A percentile compares a stretch with the other conserved stretches of the same genome.
phyloP scores from a whole-genome alignment of 306 rosid species.

The Prunus mongolica region DNA sequence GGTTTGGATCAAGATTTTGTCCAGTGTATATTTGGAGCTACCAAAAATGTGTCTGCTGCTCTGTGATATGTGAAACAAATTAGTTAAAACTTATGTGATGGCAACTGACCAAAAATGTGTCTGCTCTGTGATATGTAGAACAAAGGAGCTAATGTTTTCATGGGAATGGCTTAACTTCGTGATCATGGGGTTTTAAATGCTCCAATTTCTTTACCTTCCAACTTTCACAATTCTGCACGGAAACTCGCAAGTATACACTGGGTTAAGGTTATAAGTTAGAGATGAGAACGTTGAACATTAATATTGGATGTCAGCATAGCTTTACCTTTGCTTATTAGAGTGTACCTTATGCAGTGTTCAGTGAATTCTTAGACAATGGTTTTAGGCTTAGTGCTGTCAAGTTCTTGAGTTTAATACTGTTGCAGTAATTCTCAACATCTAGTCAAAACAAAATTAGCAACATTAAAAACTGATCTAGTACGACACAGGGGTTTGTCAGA shows the following conservation, averaged over 20 bases:
- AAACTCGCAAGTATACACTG: background rate
- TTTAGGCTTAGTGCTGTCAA: background rate
- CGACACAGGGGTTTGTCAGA: background rate
- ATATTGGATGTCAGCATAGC: background rate
- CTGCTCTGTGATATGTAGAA: too few relatives aligned
- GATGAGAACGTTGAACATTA: background rate
- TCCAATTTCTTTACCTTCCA: background rate
- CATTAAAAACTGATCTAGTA: too few relatives aligned
- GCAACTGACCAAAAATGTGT: background rate
- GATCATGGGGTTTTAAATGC: background rate
- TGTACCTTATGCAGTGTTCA: background rate
- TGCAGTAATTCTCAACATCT: background rate
- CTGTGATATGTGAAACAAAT: slow-evolving; percentile 16
- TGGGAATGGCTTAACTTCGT: background rate
- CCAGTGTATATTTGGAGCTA: slow-evolving; percentile 12
- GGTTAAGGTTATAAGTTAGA: background rate
- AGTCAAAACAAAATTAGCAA: too few relatives aligned
- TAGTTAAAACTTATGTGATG: background rate
- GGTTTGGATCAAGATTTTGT: slow-evolving; percentile 31
- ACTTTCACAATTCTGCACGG: background rate
- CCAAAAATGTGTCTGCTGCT: background rate
- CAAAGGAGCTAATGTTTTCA: background rate
- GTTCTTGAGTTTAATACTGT: background rate
- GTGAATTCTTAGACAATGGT: background rate
- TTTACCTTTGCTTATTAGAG: background rate